Percentiles rank a stretch among this genome's conserved stretches.
Conservation (phyloP, 2,329 filamentous ascomycete genomes). For the Neonectria punicea region DNA sequence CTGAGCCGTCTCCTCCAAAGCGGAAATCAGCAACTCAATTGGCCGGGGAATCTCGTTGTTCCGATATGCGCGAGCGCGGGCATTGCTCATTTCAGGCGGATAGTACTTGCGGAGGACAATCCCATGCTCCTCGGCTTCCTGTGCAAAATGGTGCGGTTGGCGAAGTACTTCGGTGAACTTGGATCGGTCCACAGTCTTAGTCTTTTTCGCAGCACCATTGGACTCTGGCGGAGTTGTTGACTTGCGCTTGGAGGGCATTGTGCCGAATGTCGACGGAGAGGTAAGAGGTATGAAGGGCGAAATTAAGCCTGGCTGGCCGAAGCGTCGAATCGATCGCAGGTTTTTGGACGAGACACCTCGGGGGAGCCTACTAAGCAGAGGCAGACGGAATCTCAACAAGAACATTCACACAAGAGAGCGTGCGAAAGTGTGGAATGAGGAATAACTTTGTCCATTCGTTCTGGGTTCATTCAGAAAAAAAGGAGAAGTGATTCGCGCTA, state of each 20-base stretch:
- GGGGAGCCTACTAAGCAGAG: not conserved
- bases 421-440: not conserved
- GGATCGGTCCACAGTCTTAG: constrained; percentile 44
- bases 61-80: constrained; percentile 79
- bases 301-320: not conserved
- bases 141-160: constrained; percentile 58
- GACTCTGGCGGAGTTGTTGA: constrained; percentile 30
- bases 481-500: constrained; percentile 1
- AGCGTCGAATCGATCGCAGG: not conserved
- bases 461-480: not conserved
- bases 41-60: constrained; percentile 76
- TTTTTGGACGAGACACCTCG: not conserved
- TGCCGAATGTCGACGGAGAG: constrained; percentile 22
- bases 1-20: constrained; percentile 68
- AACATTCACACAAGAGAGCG: not conserved
- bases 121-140: constrained; percentile 62
- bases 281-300: not conserved
- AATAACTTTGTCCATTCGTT: not conserved
- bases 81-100: constrained; percentile 86
- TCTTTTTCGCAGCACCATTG: constrained; percentile 46
- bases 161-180: constrained; percentile 48
- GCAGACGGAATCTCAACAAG: not conserved
- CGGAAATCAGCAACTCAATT: constrained; percentile 72
- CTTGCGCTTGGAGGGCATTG: constrained; percentile 49
- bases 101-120: constrained; percentile 82